Evolutionary conservation across 2,329 filamentous ascomycete species (phyloP).

Genomic region (Ilyonectria robusta): DNA sequence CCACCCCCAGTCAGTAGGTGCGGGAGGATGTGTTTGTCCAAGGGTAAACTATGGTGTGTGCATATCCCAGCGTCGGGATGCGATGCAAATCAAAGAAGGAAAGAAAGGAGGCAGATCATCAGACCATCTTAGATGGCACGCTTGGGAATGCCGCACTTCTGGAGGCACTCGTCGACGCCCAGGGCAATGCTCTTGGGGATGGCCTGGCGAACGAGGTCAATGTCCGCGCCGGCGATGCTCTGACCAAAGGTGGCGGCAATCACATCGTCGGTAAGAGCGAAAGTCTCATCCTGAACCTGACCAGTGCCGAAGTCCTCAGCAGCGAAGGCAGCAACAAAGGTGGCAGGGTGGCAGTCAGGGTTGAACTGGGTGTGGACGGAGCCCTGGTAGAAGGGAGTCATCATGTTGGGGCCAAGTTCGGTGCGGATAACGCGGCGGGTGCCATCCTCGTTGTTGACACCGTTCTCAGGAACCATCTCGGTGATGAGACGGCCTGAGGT

Average conservation of each 20-base stretch:
- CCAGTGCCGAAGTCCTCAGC: slow-evolving; percentile 67
- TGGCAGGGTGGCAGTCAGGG: slow-evolving; percentile 64
- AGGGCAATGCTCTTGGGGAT: slow-evolving; percentile 64
- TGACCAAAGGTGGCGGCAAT: slow-evolving; percentile 63
- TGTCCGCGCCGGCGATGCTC: slow-evolving; percentile 61
- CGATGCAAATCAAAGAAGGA: neutral
- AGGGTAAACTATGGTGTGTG: slow-evolving; percentile 12
- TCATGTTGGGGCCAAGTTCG: slow-evolving; percentile 60
- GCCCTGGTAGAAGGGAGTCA: slow-evolving; percentile 69
- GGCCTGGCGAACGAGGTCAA: slow-evolving; percentile 59
- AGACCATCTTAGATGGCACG: slow-evolving; percentile 52
- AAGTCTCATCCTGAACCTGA: slow-evolving; percentile 65
- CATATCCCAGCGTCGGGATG: slow-evolving; percentile 2
- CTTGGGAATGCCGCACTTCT: slow-evolving; percentile 51
- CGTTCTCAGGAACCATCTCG: slow-evolving; percentile 68
- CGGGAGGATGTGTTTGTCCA: neutral
- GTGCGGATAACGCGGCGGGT: slow-evolving; percentile 60
- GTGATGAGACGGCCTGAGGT: slow-evolving; percentile 63
- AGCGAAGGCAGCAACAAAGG: slow-evolving; percentile 65
- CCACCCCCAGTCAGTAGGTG: neutral
- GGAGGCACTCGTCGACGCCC: slow-evolving; percentile 67
- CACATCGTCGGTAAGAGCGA: slow-evolving; percentile 61
- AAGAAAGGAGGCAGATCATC: neutral
- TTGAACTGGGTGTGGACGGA: slow-evolving; percentile 70
- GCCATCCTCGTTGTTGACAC: slow-evolving; percentile 54